phyloP scores from a whole-genome alignment of 768 basidiomycete genomes.

The Guyanaporus albipodus region DNA sequence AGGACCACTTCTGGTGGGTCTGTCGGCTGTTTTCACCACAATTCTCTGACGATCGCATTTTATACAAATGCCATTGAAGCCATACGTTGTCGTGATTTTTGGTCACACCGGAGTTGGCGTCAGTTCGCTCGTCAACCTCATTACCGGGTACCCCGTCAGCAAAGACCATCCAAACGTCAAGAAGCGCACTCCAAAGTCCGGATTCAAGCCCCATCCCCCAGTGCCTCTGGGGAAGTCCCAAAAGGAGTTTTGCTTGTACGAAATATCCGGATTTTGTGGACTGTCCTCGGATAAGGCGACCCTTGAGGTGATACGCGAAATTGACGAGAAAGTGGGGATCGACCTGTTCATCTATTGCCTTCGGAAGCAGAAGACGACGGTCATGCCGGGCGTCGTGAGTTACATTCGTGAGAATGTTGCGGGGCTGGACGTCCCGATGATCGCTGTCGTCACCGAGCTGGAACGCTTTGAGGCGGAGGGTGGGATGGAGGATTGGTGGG shows the following conservation, averaged over 20 bases:
- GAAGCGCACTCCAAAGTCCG: not conserved
- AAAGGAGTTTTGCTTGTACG: conserved; percentile 15
- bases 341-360: conserved; percentile 27
- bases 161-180: conserved; percentile 10
- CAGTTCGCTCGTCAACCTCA: conserved; percentile 29
- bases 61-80: conserved; percentile 1
- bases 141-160: conserved; percentile 18
- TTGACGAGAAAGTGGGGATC: conserved; percentile 15
- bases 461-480: conserved; percentile 15
- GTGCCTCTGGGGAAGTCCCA: not conserved
- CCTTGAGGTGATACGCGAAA: conserved; percentile 12
- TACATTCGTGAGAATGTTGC: conserved; percentile 1
- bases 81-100: conserved; percentile 27
- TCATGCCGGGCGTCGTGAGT: conserved; percentile 12
- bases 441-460: conserved; percentile 27
- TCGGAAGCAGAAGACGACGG: conserved; percentile 13
- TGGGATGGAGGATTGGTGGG: conserved; percentile 34
- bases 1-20: conserved; percentile 3
- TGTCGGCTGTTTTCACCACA: not conserved
- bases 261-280: conserved; percentile 21
- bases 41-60: not conserved
- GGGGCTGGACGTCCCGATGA: conserved; percentile 10
- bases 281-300: conserved; percentile 1
- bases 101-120: conserved; percentile 28
- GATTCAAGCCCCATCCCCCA: not conserved